Base-by-base conservation (phyloP, 179 eudicot genomes). In the Spinacia oleracea region DNA sequence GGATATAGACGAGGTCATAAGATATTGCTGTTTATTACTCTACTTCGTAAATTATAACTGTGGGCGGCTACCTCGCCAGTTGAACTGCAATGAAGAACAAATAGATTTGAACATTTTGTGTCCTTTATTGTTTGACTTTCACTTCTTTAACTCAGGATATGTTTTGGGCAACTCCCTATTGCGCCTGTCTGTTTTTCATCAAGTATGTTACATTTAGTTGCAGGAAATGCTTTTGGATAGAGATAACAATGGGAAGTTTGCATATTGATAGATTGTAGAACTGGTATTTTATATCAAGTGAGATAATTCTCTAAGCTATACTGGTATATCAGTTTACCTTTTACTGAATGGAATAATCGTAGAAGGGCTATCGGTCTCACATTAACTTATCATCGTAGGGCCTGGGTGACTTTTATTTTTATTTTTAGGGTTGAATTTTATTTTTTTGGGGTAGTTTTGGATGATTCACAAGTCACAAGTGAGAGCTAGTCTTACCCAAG, bases 171-270 rank as follows among this genome's bases (percentile, higher is more conserved):
- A 27, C 16, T 43, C 68, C 14, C 45, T 51, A 5, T 46, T 40
- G 9, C 6, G 32, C 43, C 66, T 43, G 23, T 62, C 42, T 55
- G 32, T 18, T 65, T 42, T 65, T 31, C 67, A 40, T 65, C 34
- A 53, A 38, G 66, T 25, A n/a, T 51, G 76, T 46, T 32, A 9
- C 21, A 21, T 25, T 53, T 51, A 27, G 31, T 69, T 42, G 12
- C 67, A 73, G 23, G 5, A 27, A 63, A 18, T 27, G 60, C 77
- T 48, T 42, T 31, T 40, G 55, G 72, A 66, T 50, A 65, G 25
- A 32, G 21, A 53, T n/a, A 21, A 20, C 34, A 55, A 35, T 55
- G 43, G 16, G 51, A n/a, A 53, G 25, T 67, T 35, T 51, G 11
- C 46, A 76, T 65, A 32, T 12, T 56, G n/a, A 25, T 48, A 7